Percentiles rank a stretch among this genome's conserved stretches.
phyloP scores from a whole-genome alignment of 2,329 filamentous ascomycete genomes.

The Phialophora verrucosa region DNA sequence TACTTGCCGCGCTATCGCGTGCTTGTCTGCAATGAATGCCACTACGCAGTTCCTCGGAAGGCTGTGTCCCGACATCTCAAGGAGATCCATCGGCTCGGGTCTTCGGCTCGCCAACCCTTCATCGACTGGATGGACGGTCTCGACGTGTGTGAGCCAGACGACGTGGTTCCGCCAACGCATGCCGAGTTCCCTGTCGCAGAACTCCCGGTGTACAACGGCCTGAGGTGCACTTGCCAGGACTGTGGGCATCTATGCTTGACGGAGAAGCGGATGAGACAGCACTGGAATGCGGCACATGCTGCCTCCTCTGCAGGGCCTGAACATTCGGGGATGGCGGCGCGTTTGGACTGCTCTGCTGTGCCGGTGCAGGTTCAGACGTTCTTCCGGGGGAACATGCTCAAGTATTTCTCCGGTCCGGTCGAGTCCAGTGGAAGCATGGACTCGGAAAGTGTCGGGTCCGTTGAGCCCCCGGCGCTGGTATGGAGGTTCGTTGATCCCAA shows the following conservation, averaged over 20 bases:
- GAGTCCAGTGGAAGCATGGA: neutral
- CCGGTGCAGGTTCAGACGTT: constrained; percentile 17
- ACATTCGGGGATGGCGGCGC: neutral
- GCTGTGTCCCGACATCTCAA: constrained; percentile 43
- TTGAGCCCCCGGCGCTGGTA: neutral
- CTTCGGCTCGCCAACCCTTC: constrained; percentile 27
- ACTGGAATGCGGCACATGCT: constrained; percentile 2
- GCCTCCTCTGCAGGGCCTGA: no score
- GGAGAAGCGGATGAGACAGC: constrained; percentile 18
- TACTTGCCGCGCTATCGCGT: constrained; percentile 34
- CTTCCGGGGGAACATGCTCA: constrained; percentile 17
- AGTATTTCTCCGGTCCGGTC: constrained; percentile 6
- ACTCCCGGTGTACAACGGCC: constrained; percentile 14
- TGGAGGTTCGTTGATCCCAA: neutral
- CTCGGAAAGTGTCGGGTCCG: neutral
- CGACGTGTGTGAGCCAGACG: constrained; percentile 11
- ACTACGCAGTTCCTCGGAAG: constrained; percentile 41
- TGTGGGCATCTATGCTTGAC: constrained; percentile 17
- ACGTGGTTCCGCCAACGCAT: constrained; percentile 12
- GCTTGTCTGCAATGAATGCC: constrained; percentile 39
- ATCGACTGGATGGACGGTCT: constrained; percentile 22
- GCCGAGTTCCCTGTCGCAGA: constrained; percentile 17
- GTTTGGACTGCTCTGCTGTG: neutral
- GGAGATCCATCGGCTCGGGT: constrained; percentile 41
- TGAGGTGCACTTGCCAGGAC: constrained; percentile 6